Percentiles rank a stretch among this genome's conserved stretches.
Evolutionary conservation across 345 rosid genomes (phyloP).

Genomic region (Citrus glauca): DNA sequence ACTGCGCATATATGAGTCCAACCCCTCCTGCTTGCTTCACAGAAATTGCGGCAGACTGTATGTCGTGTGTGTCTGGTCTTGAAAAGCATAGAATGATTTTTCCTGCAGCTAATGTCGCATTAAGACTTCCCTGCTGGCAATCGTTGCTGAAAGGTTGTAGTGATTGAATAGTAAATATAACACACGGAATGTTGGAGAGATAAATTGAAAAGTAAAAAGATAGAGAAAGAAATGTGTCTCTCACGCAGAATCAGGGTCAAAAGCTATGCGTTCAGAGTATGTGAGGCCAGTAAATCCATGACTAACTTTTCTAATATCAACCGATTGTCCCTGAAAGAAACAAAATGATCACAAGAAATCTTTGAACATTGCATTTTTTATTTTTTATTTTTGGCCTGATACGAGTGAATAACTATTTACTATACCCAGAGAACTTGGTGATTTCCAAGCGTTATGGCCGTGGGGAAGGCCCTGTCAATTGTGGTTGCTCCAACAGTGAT

Average conservation of each 20-base stretch:
- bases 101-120: slow-evolving; percentile 37
- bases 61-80: slow-evolving; percentile 14
- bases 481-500: slow-evolving; percentile 38
- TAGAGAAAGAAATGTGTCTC: slow-evolving; percentile 13
- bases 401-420: neutral
- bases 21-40: slow-evolving; percentile 37
- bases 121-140: slow-evolving; percentile 34
- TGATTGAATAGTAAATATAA: neutral
- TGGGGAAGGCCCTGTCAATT: slow-evolving; percentile 22
- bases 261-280: slow-evolving; percentile 37
- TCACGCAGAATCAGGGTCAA: slow-evolving; percentile 9
- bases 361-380: neutral
- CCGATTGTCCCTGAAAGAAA: slow-evolving; percentile 28
- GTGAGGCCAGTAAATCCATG: slow-evolving; percentile 27
- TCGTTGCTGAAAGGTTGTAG: slow-evolving; percentile 16
- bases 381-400: neutral
- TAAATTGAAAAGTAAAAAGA: neutral
- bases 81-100: slow-evolving; percentile 40
- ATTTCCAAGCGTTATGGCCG: slow-evolving; percentile 32
- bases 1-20: slow-evolving; percentile 36
- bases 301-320: slow-evolving; percentile 8
- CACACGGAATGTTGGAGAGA: neutral
- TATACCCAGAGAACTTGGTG: slow-evolving; percentile 33
- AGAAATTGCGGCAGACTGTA: slow-evolving; percentile 21
- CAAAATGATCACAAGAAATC: neutral